A percentile compares a stretch with the other conserved stretches of the same genome.
Evolutionary conservation across 78 protist species (phyloP).

Genomic region (Emiliania huxleyi): DNA sequence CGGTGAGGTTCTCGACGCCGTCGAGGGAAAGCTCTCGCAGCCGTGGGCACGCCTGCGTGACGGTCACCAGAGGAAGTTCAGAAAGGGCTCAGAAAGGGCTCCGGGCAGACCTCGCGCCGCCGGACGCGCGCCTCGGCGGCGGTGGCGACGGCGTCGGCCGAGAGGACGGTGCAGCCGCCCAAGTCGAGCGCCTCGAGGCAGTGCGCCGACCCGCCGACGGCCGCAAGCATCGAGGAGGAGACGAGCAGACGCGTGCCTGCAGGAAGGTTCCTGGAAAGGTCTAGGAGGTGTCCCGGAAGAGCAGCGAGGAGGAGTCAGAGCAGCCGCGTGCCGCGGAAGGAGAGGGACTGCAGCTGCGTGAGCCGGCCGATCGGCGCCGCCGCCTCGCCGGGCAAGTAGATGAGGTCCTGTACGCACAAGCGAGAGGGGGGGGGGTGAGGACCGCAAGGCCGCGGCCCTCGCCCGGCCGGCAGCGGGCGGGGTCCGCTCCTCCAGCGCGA

Average conservation of each 20-base stretch:
- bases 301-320: neutral
- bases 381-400: neutral
- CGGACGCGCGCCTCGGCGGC: too few species aligned
- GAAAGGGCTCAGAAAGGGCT: too few species aligned
- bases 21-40: neutral
- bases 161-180: neutral
- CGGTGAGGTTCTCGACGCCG: conserved; percentile 10
- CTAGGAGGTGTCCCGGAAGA: too few species aligned
- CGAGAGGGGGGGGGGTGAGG: too few species aligned
- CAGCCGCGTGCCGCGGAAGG: neutral
- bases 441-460: too few species aligned
- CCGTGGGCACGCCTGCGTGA: neutral
- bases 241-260: too few species aligned
- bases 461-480: too few species aligned
- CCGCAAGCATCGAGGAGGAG: neutral
- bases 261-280: too few species aligned
- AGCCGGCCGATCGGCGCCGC: neutral
- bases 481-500: neutral
- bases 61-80: too few species aligned
- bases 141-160: neutral
- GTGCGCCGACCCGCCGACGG: neutral
- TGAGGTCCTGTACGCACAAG: too few species aligned
- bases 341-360: neutral
- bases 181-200: neutral
- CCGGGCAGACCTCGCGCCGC: too few species aligned